Conservation (phyloP, 106 monocot genomes). For the Ottelia alismoides region DNA sequence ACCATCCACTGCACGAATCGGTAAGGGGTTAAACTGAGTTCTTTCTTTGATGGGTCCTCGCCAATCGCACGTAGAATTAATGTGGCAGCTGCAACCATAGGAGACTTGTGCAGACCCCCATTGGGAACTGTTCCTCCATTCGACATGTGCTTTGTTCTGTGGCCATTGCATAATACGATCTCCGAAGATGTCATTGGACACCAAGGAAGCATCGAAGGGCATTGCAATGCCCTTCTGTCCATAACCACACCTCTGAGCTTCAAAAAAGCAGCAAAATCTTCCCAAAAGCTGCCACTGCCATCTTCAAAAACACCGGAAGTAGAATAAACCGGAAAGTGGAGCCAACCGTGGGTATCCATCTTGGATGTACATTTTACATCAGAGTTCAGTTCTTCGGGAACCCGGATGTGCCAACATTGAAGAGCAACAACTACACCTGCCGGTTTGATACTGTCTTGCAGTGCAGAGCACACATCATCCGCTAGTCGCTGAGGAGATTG, state of each 20-base stretch:
- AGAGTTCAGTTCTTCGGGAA: slow-evolving; percentile 30
- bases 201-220: slow-evolving; percentile 28
- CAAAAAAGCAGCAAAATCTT: slow-evolving; percentile 52
- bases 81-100: slow-evolving; percentile 53
- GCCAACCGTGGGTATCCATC: slow-evolving; percentile 39
- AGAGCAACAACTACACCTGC: slow-evolving; percentile 78
- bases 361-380: slow-evolving; percentile 11
- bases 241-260: slow-evolving; percentile 45
- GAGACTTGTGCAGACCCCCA: slow-evolving; percentile 12
- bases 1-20: slow-evolving; percentile 84
- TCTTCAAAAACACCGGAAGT: slow-evolving; percentile 58
- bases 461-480: slow-evolving; percentile 58
- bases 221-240: background rate
- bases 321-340: slow-evolving; percentile 25
- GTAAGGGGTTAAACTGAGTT: slow-evolving; percentile 71
- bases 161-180: slow-evolving; percentile 21
- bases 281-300: slow-evolving; percentile 27
- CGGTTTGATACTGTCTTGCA: slow-evolving; percentile 56
- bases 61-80: slow-evolving; percentile 50
- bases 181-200: slow-evolving; percentile 45
- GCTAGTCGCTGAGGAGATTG: slow-evolving; percentile 81
- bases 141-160: slow-evolving; percentile 2
- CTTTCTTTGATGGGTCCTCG: slow-evolving; percentile 68
- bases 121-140: slow-evolving; percentile 23
- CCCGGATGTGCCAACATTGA: slow-evolving; percentile 78